Percentiles rank a stretch among this genome's conserved stretches.
phyloP scores from a whole-genome alignment of 805 yeast species.

The Wickerhamomyces xylosicus region DNA sequence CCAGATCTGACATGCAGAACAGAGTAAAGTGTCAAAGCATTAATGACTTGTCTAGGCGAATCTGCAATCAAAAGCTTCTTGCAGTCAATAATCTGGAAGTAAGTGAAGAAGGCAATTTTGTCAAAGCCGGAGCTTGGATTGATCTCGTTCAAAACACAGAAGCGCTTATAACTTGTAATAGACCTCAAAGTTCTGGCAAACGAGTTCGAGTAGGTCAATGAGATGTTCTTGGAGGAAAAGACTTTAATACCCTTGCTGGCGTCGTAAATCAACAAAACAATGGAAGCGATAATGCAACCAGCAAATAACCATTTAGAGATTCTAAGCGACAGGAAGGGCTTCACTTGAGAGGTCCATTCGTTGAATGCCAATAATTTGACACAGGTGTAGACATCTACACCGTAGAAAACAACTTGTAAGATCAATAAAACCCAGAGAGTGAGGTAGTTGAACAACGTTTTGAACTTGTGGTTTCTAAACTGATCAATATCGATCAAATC shows the following conservation, averaged over 20 bases:
- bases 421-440: slow-evolving; percentile 24
- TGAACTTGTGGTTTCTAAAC: slow-evolving; percentile 32
- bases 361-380: slow-evolving; percentile 62
- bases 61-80: slow-evolving; percentile 63
- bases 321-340: slow-evolving; percentile 38
- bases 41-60: slow-evolving; percentile 79
- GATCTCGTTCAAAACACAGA: slow-evolving; percentile 63
- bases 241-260: slow-evolving; percentile 46
- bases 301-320: slow-evolving; percentile 65
- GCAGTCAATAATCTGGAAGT: slow-evolving; percentile 54
- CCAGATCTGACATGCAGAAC: slow-evolving; percentile 27
- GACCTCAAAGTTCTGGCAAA: slow-evolving; percentile 52
- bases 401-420: slow-evolving; percentile 45
- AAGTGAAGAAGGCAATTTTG: slow-evolving; percentile 55
- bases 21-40: slow-evolving; percentile 60
- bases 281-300: slow-evolving; percentile 69
- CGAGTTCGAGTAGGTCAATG: slow-evolving; percentile 57
- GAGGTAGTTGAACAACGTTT: slow-evolving; percentile 34
- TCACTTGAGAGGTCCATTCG: slow-evolving; percentile 49
- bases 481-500: slow-evolving; percentile 36
- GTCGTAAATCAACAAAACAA: slow-evolving; percentile 47
- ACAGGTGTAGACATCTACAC: slow-evolving; percentile 72
- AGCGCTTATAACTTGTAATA: slow-evolving; percentile 47
- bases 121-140: slow-evolving; percentile 58
- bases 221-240: slow-evolving; percentile 52